phyloP scores from a whole-genome alignment of 345 rosid species.

The Citrus maxima region DNA sequence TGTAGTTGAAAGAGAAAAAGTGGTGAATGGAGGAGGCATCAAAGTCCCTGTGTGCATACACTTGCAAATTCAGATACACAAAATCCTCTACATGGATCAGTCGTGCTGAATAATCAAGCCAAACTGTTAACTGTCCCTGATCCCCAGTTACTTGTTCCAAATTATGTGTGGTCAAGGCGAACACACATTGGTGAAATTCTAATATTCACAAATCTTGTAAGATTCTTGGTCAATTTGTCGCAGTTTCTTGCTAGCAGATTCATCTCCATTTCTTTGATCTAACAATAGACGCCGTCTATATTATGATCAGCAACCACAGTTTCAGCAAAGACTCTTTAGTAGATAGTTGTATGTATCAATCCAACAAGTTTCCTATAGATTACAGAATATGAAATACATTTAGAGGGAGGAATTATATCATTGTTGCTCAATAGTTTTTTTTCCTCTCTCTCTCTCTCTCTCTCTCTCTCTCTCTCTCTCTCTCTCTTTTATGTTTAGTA shows the following conservation, averaged over 20 bases:
- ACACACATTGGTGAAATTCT: neutral
- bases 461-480: no score
- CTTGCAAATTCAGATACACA: neutral
- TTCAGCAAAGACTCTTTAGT: neutral
- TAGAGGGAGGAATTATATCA: no score
- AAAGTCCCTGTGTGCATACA: neutral
- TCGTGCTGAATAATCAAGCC: neutral
- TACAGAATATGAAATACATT: no score
- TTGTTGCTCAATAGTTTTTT: no score
- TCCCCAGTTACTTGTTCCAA: neutral
- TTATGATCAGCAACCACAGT: neutral
- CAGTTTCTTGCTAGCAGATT: conserved; percentile 2
- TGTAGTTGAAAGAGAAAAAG: neutral
- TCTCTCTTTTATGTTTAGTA: no score
- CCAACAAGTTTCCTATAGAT: no score
- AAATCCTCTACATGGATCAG: neutral
- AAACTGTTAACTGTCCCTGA: neutral
- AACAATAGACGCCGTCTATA: neutral
- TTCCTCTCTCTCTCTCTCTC: no score
- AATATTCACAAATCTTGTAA: neutral
- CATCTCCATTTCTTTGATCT: neutral
- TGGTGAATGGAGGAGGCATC: neutral
- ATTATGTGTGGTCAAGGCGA: neutral
- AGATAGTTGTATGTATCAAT: no score
- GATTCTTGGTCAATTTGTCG: neutral